Conservation (phyloP, 345 rosid genomes). For the Hibiscus tridactylites region DNA sequence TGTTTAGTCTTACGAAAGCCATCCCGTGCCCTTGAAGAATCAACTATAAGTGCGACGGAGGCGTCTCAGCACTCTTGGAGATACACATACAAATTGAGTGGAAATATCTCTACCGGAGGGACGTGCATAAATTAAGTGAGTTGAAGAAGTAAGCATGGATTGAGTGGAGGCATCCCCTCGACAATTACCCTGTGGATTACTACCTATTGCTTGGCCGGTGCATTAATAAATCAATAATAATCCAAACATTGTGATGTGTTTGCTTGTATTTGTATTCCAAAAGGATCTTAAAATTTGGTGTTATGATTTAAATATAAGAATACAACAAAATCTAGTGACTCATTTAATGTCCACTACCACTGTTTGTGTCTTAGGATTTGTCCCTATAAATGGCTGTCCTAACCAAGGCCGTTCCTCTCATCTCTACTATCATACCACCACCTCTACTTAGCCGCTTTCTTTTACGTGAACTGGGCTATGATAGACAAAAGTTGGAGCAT, state of each 20-base stretch:
- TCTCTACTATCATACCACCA: not conserved
- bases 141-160: too few relatives aligned
- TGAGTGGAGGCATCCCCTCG: too few relatives aligned
- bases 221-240: not conserved
- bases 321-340: slow-evolving; percentile 19
- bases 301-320: not conserved
- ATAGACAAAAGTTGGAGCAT: not conserved
- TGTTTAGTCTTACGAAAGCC: too few relatives aligned
- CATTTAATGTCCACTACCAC: slow-evolving; percentile 1
- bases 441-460: not conserved
- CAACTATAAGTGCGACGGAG: too few relatives aligned
- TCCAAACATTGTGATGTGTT: not conserved
- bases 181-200: not conserved
- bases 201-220: not conserved
- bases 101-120: too few relatives aligned
- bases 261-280: not conserved
- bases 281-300: not conserved
- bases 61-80: too few relatives aligned
- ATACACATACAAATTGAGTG: too few relatives aligned
- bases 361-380: not conserved
- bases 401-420: not conserved
- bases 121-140: too few relatives aligned
- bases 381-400: slow-evolving; percentile 15
- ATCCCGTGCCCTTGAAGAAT: too few relatives aligned
- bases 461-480: not conserved